Percentiles rank a stretch among this genome's conserved stretches.
phyloP scores from a whole-genome alignment of 2,329 filamentous ascomycete species.

The Dactylellina leptospora region DNA sequence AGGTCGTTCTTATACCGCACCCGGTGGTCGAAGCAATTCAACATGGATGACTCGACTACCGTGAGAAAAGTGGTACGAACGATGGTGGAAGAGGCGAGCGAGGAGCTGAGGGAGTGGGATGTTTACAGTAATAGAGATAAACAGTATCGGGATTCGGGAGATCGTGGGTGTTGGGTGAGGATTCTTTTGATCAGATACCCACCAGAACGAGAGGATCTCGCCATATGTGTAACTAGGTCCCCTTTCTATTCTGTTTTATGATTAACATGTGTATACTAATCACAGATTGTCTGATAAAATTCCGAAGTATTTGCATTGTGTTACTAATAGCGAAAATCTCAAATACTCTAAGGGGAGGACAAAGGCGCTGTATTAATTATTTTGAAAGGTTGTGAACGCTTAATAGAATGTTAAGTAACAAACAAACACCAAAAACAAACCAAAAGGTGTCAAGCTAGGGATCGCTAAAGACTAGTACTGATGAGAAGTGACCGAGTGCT shows the following conservation, averaged over 20 bases:
- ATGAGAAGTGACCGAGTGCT: too few relatives aligned
- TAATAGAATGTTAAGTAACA: too few relatives aligned
- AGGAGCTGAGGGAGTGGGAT: slow-evolving; percentile 2
- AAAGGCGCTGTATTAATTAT: too few relatives aligned
- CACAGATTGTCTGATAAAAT: too few relatives aligned
- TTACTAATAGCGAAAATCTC: too few relatives aligned
- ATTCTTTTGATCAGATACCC: slow-evolving; percentile 10
- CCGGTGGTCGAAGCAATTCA: slow-evolving; percentile 2
- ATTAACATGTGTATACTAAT: too few relatives aligned
- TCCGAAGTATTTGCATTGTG: neutral
- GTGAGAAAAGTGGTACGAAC: slow-evolving; percentile 4
- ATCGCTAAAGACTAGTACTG: too few relatives aligned
- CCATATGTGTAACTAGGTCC: neutral
- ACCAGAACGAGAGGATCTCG: slow-evolving; percentile 2
- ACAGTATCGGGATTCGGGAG: neutral
- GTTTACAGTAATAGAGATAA: neutral
- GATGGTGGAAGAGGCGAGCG: slow-evolving; percentile 5
- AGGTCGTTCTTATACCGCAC: slow-evolving; percentile 12
- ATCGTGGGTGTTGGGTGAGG: slow-evolving; percentile 10
- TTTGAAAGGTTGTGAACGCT: too few relatives aligned
- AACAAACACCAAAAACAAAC: too few relatives aligned
- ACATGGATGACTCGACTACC: neutral
- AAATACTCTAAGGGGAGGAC: too few relatives aligned
- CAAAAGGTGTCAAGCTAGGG: too few relatives aligned
- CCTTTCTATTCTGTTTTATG: slow-evolving; percentile 2